Evolutionary conservation across 352 stramenopile species (phyloP).

Genomic region (Phytophthora aleatoria): DNA sequence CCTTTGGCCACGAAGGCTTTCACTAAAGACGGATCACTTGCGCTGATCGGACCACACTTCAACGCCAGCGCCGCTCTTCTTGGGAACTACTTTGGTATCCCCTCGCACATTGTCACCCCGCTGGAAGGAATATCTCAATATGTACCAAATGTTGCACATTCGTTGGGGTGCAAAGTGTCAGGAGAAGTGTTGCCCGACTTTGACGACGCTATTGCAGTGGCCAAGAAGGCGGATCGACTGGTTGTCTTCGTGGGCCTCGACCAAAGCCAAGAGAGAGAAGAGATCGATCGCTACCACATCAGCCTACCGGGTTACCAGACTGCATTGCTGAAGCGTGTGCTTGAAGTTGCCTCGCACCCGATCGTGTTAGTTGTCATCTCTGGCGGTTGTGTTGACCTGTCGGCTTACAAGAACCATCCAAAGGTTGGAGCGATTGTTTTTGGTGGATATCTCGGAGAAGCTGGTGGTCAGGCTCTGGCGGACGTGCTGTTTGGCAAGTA

Average conservation of each 20-base stretch:
- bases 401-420: slow-evolving; percentile 53
- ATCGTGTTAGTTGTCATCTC: slow-evolving; percentile 85
- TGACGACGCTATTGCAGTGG: slow-evolving; percentile 46
- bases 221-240: slow-evolving; percentile 42
- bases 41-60: slow-evolving; percentile 81
- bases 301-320: slow-evolving; percentile 66
- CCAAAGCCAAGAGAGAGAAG: slow-evolving; percentile 68
- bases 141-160: slow-evolving; percentile 37
- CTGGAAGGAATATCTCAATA: slow-evolving; percentile 48
- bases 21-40: slow-evolving; percentile 38
- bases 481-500: slow-evolving; percentile 78
- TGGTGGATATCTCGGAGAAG: slow-evolving; percentile 71
- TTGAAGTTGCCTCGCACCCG: slow-evolving; percentile 46
- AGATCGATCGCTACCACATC: slow-evolving; percentile 65
- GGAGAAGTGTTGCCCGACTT: slow-evolving; percentile 56
- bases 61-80: slow-evolving; percentile 61
- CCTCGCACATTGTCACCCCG: slow-evolving; percentile 65
- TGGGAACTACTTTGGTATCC: slow-evolving; percentile 78
- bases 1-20: slow-evolving; percentile 49
- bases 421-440: slow-evolving; percentile 76
- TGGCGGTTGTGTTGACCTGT: slow-evolving; percentile 79
- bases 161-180: slow-evolving; percentile 63
- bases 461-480: slow-evolving; percentile 67
- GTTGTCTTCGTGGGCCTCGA: slow-evolving; percentile 76
- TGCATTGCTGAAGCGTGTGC: slow-evolving; percentile 60